Conservation (phyloP, 768 basidiomycete species). For the Fibroporia radiculosa region DNA sequence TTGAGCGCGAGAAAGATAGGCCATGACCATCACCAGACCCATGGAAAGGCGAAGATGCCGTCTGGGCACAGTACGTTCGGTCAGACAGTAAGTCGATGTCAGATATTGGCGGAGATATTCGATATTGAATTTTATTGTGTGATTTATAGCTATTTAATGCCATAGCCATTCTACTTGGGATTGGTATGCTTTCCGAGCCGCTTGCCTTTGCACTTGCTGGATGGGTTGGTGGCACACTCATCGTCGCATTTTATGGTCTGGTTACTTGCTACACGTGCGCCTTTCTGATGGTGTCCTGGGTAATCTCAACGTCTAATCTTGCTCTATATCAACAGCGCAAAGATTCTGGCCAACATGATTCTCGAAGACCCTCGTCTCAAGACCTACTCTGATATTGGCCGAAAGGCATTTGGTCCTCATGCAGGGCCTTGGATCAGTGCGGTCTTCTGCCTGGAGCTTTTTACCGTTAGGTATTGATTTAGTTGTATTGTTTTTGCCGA, state of each 20-base stretch:
- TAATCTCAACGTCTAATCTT: not conserved
- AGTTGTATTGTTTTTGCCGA: not conserved
- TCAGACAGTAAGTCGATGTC: slow-evolving; percentile 46
- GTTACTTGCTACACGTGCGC: slow-evolving; percentile 87
- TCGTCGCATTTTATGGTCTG: slow-evolving; percentile 71
- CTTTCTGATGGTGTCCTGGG: not conserved
- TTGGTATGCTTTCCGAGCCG: slow-evolving; percentile 85
- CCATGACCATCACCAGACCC: slow-evolving; percentile 15
- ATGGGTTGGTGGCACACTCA: slow-evolving; percentile 69
- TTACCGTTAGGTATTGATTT: slow-evolving; percentile 58
- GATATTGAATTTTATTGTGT: too few relatives aligned
- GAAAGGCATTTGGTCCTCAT: slow-evolving; percentile 77
- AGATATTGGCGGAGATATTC: not conserved
- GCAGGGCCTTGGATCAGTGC: slow-evolving; percentile 57
- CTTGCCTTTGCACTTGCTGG: slow-evolving; percentile 89
- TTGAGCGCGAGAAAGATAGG: slow-evolving; percentile 16
- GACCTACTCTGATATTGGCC: slow-evolving; percentile 86
- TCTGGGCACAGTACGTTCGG: slow-evolving; percentile 64
- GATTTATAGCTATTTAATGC: slow-evolving; percentile 81
- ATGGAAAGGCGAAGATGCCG: slow-evolving; percentile 4
- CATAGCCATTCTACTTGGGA: slow-evolving; percentile 77
- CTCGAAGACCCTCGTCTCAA: slow-evolving; percentile 57
- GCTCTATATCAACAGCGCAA: slow-evolving; percentile 49
- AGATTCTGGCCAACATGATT: slow-evolving; percentile 76
- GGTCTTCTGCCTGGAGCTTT: slow-evolving; percentile 83